Percentiles rank a stretch among this genome's conserved stretches.
Evolutionary conservation across 805 yeast genomes (phyloP).

Genomic region (Nakazawaea anatomiae): DNA sequence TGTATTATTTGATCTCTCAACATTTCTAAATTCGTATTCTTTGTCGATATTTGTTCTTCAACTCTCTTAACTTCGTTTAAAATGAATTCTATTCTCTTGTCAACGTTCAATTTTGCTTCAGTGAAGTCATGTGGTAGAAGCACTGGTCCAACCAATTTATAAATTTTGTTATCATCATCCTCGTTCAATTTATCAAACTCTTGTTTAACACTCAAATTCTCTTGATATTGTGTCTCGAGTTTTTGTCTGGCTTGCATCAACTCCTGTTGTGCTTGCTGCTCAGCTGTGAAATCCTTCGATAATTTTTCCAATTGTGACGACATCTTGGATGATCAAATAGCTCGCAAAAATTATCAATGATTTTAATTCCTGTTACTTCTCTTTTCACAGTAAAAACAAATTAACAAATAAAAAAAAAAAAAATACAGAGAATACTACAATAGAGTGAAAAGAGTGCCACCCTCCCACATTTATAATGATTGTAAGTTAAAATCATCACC

Average conservation of each 20-base stretch:
- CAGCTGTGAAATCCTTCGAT: conserved; percentile 18
- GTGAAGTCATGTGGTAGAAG: conserved; percentile 79
- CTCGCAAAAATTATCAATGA: too few species aligned
- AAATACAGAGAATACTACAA: neutral
- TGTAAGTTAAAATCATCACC: conserved; percentile 3
- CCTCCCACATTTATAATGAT: conserved; percentile 3
- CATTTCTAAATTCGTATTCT: conserved; percentile 50
- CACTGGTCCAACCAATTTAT: conserved; percentile 88
- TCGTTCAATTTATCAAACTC: conserved; percentile 49
- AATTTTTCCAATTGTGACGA: conserved; percentile 16
- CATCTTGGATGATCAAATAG: neutral
- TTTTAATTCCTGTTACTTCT: neutral
- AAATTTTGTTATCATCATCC: conserved; percentile 69
- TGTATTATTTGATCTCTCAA: conserved; percentile 51
- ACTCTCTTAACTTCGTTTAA: conserved; percentile 70
- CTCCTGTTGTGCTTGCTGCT: conserved; percentile 32
- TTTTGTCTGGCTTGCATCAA: conserved; percentile 71
- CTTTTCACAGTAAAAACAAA: neutral
- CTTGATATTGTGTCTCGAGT: conserved; percentile 91
- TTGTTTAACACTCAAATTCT: conserved; percentile 79
- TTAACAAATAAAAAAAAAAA: neutral
- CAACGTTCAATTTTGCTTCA: conserved; percentile 82
- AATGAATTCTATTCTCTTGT: conserved; percentile 86
- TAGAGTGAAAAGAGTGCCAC: neutral
- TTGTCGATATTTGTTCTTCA: conserved; percentile 58